Evolutionary conservation across 2,329 filamentous ascomycete genomes (phyloP).

Genomic region (Aureobasidium sp.): DNA sequence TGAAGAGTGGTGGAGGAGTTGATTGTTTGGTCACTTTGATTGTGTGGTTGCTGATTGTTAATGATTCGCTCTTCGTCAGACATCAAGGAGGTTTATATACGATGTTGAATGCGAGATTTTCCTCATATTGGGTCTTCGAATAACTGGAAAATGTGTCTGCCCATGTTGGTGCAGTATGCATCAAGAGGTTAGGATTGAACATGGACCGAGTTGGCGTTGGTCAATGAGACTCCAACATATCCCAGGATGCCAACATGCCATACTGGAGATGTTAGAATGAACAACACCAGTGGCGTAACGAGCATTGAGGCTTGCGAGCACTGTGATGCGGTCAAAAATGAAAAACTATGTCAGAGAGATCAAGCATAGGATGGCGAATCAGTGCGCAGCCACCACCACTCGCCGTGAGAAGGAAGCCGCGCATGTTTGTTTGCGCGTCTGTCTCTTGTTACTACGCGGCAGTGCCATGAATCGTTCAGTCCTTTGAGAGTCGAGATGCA

Average conservation of each 20-base stretch:
- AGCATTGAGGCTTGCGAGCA: background rate
- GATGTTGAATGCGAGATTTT: background rate
- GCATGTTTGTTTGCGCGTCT: background rate
- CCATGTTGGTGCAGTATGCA: background rate
- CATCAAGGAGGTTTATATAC: background rate
- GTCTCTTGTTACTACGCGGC: background rate
- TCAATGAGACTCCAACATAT: background rate
- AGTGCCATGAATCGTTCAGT: background rate
- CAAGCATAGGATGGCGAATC: no score
- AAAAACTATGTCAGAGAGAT: background rate
- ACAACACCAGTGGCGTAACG: background rate
- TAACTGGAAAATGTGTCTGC: background rate
- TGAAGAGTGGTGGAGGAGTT: background rate
- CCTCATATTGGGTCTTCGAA: background rate
- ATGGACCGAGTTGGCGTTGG: background rate
- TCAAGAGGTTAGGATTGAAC: background rate
- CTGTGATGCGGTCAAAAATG: background rate
- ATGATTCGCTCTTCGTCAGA: background rate
- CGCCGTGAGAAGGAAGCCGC: background rate
- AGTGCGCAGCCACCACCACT: no score
- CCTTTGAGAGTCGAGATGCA: background rate
- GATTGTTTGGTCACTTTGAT: background rate
- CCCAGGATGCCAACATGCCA: background rate
- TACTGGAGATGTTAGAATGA: background rate
- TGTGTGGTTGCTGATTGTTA: background rate